Conservation (phyloP, 192 early-diverging fungal genomes). For the Dissophora ornata region DNA sequence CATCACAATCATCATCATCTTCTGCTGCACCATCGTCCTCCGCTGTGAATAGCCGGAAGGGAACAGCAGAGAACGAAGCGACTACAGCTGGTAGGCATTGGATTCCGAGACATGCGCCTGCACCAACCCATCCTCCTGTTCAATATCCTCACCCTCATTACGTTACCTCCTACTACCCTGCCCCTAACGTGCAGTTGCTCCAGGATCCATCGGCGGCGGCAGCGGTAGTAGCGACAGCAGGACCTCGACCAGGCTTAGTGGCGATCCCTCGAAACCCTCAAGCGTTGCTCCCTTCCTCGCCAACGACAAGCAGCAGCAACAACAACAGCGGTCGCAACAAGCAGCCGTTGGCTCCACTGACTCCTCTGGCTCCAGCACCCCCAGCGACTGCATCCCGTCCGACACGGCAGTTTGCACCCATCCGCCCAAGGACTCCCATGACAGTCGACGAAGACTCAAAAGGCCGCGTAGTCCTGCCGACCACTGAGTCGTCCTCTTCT, state of each 20-base stretch:
- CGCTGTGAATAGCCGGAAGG: constrained; percentile 12
- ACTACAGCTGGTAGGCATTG: constrained; percentile 48
- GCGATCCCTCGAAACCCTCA: constrained; percentile 23
- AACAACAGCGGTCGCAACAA: constrained; percentile 13
- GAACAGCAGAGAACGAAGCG: constrained; percentile 9
- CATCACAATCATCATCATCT: constrained; percentile 7
- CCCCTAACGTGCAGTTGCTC: constrained; percentile 28
- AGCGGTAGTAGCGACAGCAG: not conserved
- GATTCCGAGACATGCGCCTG: constrained; percentile 30
- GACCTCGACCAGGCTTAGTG: constrained; percentile 2
- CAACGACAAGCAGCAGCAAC: not conserved
- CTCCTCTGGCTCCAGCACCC: too few relatives aligned
- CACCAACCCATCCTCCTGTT: constrained; percentile 24
- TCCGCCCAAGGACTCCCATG: constrained; percentile 48
- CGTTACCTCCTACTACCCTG: constrained; percentile 53
- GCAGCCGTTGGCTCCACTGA: not conserved
- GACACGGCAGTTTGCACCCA: constrained; percentile 38
- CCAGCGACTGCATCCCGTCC: constrained; percentile 8
- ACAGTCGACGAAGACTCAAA: constrained; percentile 33
- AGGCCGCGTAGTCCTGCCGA: constrained; percentile 34
- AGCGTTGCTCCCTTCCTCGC: not conserved
- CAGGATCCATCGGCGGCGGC: constrained; percentile 1
- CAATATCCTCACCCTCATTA: constrained; percentile 51
- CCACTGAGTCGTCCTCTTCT: constrained; percentile 10
- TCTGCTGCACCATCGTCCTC: constrained; percentile 4